Base-by-base conservation (phyloP, 495 filamentous ascomycete genomes). In the Trichoderma erinaceum region DNA sequence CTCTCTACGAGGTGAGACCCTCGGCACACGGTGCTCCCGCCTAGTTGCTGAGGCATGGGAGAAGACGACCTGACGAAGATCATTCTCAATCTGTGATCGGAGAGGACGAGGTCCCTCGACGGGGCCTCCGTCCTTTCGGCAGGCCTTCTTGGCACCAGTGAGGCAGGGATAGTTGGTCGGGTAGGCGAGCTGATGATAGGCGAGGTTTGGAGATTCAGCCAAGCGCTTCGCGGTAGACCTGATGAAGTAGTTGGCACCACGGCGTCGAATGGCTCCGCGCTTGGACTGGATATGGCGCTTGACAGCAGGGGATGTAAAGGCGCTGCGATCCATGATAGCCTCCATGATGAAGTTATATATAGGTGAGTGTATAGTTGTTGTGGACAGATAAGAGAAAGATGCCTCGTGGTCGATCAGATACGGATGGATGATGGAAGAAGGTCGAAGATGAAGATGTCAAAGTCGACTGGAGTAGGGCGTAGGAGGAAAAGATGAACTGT, bases 1-100 rank as follows among this genome's bases (percentile, higher is more conserved):
- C 8, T 76, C 74, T 15, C 12, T 23, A 3, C 41, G 63, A 46
- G 63, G 35, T 23, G 56, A 61, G 16, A 61, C 23, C 6, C 23
- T 18, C 15, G 56, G 56, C 11, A 25, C 27, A 25, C 56, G 56
- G 56, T 23, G 27, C 11, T 32, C 56, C 0, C 56, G 27, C 56
- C 27, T 61, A 25, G 10, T 38, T 38, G 56, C 56, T 4, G 27
- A 23, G 4, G 56, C 10, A 29, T 12, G 23, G 23, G 56, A 27
- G 56, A 2, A 61, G 48, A 61, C 12, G 56, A 61, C 56, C 10
- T 12, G 10, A 12, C 16, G 23, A 27, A 61, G 21, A 29, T 61
- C 56, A 11, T 25, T 27, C 56, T 29, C 56, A n/a, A 61, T 21
- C 8, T 61, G 56, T 8, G 56, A 11, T 61, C 56, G 23, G 1